Percentiles rank a stretch among this genome's conserved stretches.
Conservation (phyloP, 495 filamentous ascomycete species). For the Chaetomium tenue region DNA sequence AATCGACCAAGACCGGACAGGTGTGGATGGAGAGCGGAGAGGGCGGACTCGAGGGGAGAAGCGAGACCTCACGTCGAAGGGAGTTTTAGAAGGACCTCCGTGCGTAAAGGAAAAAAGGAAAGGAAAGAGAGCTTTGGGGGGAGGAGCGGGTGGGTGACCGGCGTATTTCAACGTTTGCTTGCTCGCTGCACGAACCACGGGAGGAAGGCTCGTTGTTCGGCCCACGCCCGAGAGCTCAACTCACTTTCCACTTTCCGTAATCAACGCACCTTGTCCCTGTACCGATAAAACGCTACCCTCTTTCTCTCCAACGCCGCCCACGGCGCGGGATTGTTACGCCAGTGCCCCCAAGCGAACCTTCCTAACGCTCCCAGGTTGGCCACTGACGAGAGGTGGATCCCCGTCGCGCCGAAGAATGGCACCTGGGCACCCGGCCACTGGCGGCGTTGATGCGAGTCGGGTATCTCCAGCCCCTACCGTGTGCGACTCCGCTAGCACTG, state of each 20-base stretch:
- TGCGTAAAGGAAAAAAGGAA: constrained; percentile 36
- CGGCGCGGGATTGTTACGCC: constrained; percentile 25
- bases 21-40: constrained; percentile 27
- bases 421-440: constrained; percentile 14
- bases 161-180: constrained; percentile 37
- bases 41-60: constrained; percentile 31
- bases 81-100: constrained; percentile 40
- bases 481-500: not conserved
- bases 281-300: constrained; percentile 14
- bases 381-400: constrained; percentile 20
- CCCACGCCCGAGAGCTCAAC: constrained; percentile 33
- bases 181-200: constrained; percentile 24
- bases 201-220: not conserved
- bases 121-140: constrained; percentile 26
- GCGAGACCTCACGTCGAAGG: constrained; percentile 44
- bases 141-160: constrained; percentile 25
- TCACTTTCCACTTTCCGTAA: constrained; percentile 10
- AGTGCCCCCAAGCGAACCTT: constrained; percentile 22
- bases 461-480: constrained; percentile 22
- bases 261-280: constrained; percentile 16
- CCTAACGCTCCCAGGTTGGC: constrained; percentile 18
- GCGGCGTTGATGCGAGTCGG: constrained; percentile 21
- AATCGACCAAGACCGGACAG: constrained; percentile 12
- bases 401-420: constrained; percentile 8
- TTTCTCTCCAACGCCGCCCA: constrained; percentile 23